Evolutionary conservation across 768 basidiomycete genomes (phyloP), one percentile per base, ranked within the genome.

Genomic region (Lentinula boryana): DNA sequence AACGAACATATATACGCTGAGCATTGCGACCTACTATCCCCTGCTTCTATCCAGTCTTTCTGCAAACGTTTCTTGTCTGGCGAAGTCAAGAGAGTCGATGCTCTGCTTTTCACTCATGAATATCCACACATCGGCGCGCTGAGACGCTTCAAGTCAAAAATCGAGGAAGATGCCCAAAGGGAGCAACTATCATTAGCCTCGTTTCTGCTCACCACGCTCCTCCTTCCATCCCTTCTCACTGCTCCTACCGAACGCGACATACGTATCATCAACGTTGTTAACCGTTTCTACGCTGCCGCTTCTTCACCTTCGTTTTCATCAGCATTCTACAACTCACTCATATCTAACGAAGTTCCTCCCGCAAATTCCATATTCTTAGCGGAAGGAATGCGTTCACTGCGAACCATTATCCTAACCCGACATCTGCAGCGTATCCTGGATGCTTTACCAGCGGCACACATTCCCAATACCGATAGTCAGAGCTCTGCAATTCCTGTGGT

Each of bases 181-280:
- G 80, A 82, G 55, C 69, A 74, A 0, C 71, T 74, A 2, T 84
- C 87, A 0, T 70, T 91, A 40, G 87, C 88, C 21, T 88, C 88
- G 2, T 95, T 94, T 73, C 75, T 94, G 59, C 79, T 95, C 5
- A 78, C 83, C 6, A 95, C 93, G 1, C 77, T 91, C 5, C 79
- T 97, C 0, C 80, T 96, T 0, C 93, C 94, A 2, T 78, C 83
- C 32, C 75, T 96, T 3, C 84, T 97, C 15, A 84, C 89, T 27
- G 88, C 91, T 0, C 93, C 94, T 0, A 78, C 81, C n/a, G 94
- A 95, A 69, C 82, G 94, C 38, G 91, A 95, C 64, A 92, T 97
- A 44, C 88, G 95, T n/a, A 83, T 97, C 64, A 77, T 98, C 69
- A 87, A 86, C 60, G 78, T 94, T 43, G 82, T 95, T 68, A 93